Evolutionary conservation across 2,329 filamentous ascomycete species (phyloP).

Genomic region (Paracamarosporium sp.): DNA sequence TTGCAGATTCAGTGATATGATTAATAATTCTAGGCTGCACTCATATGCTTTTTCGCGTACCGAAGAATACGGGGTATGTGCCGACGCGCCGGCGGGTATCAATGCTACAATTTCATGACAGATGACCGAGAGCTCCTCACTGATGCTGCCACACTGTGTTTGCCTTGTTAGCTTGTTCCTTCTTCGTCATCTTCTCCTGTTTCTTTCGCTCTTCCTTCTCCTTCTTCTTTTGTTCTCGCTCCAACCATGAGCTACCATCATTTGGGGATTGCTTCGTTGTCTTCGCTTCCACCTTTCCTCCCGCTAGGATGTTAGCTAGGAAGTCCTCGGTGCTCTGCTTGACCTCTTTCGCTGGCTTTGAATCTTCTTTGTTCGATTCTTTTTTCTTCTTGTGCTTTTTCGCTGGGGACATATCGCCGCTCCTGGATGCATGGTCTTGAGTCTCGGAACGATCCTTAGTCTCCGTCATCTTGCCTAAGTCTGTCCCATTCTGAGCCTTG

Average conservation of each 20-base stretch:
- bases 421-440: not conserved
- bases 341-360: not conserved
- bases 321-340: not conserved
- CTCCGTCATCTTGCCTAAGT: not conserved
- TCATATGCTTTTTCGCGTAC: not conserved
- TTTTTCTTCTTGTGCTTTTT: not conserved
- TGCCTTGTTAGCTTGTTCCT: not conserved
- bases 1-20: not conserved
- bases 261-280: not conserved
- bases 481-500: not conserved
- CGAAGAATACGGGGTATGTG: too few species aligned
- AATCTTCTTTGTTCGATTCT: not conserved
- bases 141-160: not conserved
- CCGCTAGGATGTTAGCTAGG: not conserved
- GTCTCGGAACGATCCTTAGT: not conserved
- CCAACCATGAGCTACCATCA: slow-evolving; percentile 4
- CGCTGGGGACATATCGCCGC: not conserved
- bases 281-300: not conserved
- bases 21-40: not conserved
- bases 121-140: too few species aligned
- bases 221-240: slow-evolving; percentile 14
- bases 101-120: not conserved
- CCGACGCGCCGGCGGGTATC: not conserved
- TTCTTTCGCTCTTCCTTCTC: slow-evolving; percentile 14
- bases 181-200: not conserved